These are phyloP conservation scores for Cercospora sp. DNA, from an alignment of 2,329 filamentous ascomycete species.

Conservation along the genomic window DNA sequence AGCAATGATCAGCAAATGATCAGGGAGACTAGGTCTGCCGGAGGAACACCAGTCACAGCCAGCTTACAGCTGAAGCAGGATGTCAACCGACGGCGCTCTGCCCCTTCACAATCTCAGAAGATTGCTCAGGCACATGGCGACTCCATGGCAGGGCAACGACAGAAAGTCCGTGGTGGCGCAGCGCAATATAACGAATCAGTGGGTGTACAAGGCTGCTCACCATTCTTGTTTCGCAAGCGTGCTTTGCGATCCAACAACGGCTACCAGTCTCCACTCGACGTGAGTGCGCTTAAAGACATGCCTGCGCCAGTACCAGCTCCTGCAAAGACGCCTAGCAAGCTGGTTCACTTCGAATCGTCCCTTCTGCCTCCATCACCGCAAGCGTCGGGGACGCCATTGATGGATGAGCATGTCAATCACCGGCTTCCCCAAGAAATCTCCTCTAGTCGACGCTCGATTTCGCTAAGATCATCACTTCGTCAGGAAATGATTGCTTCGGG, in stretches of 20 bases:
- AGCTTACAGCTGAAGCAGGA: not conserved
- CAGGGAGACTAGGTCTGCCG: not conserved
- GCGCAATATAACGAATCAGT: conserved; percentile 18
- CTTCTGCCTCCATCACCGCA: not conserved
- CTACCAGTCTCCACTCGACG: conserved; percentile 3
- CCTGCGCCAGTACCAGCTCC: conserved; percentile 1
- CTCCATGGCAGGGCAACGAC: conserved; percentile 11
- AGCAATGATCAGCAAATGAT: no score
- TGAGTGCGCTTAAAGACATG: not conserved
- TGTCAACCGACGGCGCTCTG: conserved; percentile 15
- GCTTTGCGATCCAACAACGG: conserved; percentile 15
- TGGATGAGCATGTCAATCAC: conserved; percentile 25
- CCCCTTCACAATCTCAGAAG: conserved; percentile 22
- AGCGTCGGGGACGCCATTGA: conserved; percentile 22
- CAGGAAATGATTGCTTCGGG: conserved; percentile 31
- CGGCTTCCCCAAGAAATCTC: conserved; percentile 15
- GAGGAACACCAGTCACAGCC: not conserved
- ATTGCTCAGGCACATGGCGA: not conserved
- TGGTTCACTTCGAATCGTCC: conserved; percentile 8
- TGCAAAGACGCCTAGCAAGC: conserved; percentile 11
- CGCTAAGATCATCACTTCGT: conserved; percentile 28
- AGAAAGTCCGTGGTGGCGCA: not conserved
- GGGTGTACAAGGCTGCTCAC: conserved; percentile 24
- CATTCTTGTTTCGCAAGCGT: conserved; percentile 35
- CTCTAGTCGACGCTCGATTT: conserved; percentile 19